These are phyloP conservation scores for Pouteria campechiana DNA, from an alignment of 179 eudicot species.

Conservation along the genomic window DNA sequence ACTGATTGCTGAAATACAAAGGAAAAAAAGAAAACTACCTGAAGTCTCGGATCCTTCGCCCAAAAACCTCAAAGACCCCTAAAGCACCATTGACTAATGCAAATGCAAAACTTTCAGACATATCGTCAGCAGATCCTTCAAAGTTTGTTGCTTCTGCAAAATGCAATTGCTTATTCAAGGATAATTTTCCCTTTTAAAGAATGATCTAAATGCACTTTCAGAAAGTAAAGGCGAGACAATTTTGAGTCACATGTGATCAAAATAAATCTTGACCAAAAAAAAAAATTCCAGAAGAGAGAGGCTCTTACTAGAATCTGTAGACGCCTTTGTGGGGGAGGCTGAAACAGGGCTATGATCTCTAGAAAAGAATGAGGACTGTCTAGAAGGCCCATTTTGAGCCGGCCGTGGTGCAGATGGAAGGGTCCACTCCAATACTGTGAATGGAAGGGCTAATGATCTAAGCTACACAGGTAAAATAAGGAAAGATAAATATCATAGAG, in stretches of 20 bases:
- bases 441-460: conserved; percentile 98
- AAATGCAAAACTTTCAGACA: conserved; percentile 88
- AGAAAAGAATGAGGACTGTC: conserved; percentile 43
- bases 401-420: conserved; percentile 93
- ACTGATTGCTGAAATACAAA: too few species aligned
- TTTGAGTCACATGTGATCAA: too few species aligned
- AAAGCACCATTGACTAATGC: conserved; percentile 94
- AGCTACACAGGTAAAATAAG: conserved; percentile 50
- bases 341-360: conserved; percentile 40
- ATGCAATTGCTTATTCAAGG: conserved; percentile 9
- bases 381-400: conserved; percentile 35
- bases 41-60: conserved; percentile 91
- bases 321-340: conserved; percentile 31
- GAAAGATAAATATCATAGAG: conserved; percentile 3
- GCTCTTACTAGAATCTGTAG: conserved; percentile 72
- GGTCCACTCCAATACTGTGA: conserved; percentile 97
- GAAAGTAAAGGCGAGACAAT: too few species aligned
- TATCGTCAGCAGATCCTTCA: conserved; percentile 83
- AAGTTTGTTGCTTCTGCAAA: conserved; percentile 44
- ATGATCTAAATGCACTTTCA: too few species aligned
- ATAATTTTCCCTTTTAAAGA: not conserved
- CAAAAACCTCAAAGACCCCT: conserved; percentile 98
- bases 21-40: conserved; percentile 38
- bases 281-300: too few species aligned
- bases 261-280: too few species aligned